These are phyloP conservation scores for Phytopythium cucurbitacearum DNA, from an alignment of 352 stramenopile genomes.

Conservation along the genomic window DNA sequence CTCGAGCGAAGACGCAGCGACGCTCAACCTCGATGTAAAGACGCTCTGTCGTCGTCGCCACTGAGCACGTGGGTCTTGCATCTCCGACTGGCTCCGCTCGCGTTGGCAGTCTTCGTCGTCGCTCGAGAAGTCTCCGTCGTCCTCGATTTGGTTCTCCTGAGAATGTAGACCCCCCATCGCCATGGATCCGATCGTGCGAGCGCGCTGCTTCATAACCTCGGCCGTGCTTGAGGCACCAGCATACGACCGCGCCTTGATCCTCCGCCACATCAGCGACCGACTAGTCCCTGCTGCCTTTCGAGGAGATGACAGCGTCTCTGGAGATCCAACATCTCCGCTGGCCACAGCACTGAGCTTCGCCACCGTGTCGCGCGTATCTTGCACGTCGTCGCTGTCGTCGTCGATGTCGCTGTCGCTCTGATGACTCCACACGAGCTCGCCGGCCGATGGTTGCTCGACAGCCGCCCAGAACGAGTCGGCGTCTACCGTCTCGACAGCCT, in stretches of 20 bases:
- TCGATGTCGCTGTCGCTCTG: slow-evolving; percentile 13
- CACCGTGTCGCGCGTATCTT: not conserved
- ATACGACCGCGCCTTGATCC: slow-evolving; percentile 39
- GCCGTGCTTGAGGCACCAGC: slow-evolving; percentile 24
- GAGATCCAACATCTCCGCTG: not conserved
- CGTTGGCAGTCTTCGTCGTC: slow-evolving; percentile 48
- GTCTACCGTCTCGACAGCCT: slow-evolving; percentile 11
- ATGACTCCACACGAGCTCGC: slow-evolving; percentile 3
- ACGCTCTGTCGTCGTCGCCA: slow-evolving; percentile 23
- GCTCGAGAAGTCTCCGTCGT: slow-evolving; percentile 57
- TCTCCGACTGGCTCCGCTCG: slow-evolving; percentile 13
- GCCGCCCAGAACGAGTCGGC: slow-evolving; percentile 17
- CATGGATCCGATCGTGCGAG: slow-evolving; percentile 17
- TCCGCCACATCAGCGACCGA: slow-evolving; percentile 12
- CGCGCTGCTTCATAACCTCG: slow-evolving; percentile 25
- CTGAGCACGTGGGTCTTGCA: slow-evolving; percentile 10
- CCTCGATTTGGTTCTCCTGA: slow-evolving; percentile 8
- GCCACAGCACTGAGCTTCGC: not conserved
- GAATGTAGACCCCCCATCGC: slow-evolving; percentile 1
- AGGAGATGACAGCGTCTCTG: not conserved
- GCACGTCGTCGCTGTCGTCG: slow-evolving; percentile 8
- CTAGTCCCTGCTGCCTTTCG: not conserved
- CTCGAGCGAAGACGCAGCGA: slow-evolving; percentile 24
- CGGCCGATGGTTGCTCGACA: slow-evolving; percentile 1
- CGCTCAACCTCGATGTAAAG: slow-evolving; percentile 24